Percentiles rank a stretch among this genome's conserved stretches.
Evolutionary conservation across 352 stramenopile species (phyloP).

Genomic region (Elongisporangium undulatum): DNA sequence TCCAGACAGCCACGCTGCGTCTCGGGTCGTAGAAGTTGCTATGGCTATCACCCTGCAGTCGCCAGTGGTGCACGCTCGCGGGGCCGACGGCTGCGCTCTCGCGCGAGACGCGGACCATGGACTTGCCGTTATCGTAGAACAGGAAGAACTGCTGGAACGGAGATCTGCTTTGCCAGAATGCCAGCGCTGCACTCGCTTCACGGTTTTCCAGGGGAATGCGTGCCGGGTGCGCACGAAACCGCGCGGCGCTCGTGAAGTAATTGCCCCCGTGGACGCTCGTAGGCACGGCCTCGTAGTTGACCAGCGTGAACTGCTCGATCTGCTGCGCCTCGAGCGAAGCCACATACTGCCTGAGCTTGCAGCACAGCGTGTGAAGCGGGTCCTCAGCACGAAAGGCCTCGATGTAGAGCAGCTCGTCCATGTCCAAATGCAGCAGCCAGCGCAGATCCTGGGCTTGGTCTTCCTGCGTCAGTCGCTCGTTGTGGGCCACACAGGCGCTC

Average conservation of each 20-base stretch:
- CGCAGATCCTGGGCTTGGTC: constrained; percentile 7
- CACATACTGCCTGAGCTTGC: not conserved
- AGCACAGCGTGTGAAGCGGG: not conserved
- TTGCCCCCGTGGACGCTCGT: constrained; percentile 12
- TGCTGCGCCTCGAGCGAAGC: constrained; percentile 2
- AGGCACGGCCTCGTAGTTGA: constrained; percentile 31
- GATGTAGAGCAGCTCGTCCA: constrained; percentile 34
- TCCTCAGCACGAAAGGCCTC: constrained; percentile 7
- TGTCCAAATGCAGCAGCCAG: constrained; percentile 35
- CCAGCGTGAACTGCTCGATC: constrained; percentile 26
- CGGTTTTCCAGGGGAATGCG: constrained; percentile 13
- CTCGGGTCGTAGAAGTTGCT: constrained; percentile 30
- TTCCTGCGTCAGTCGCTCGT: not conserved
- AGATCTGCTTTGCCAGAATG: constrained; percentile 22
- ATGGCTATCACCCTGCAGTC: not conserved
- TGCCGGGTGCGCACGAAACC: constrained; percentile 22
- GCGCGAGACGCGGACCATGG: constrained; percentile 22
- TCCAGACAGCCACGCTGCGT: constrained; percentile 2
- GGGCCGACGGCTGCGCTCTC: constrained; percentile 3
- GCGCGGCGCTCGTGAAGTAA: constrained; percentile 20
- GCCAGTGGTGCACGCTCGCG: constrained; percentile 36
- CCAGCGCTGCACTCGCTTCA: constrained; percentile 11
- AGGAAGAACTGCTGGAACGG: constrained; percentile 29
- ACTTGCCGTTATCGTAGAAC: constrained; percentile 47
- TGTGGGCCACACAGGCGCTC: constrained; percentile 11